A percentile compares a stretch with the other conserved stretches of the same genome.
Evolutionary conservation across 108 stramenopile species (phyloP).

Genomic region (Cyclotella baltica): DNA sequence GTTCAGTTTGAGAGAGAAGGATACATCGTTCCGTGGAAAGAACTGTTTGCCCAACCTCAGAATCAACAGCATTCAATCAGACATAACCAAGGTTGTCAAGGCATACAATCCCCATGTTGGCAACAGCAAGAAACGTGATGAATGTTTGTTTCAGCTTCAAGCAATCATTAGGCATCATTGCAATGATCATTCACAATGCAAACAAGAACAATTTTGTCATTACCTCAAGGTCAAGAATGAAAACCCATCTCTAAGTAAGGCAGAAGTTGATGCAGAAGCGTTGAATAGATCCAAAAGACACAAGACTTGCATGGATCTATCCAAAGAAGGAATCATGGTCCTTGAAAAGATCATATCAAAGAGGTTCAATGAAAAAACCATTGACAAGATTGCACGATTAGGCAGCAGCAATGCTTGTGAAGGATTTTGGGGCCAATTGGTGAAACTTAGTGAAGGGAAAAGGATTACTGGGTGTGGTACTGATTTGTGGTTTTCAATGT

Average conservation of each 20-base stretch:
- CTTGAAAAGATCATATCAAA: constrained; percentile 2
- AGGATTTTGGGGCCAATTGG: constrained; percentile 8
- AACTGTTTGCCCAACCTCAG: not conserved
- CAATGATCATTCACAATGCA: constrained; percentile 11
- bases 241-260: not conserved
- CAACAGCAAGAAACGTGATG: not conserved
- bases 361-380: constrained; percentile 10
- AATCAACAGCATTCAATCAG: constrained; percentile 9
- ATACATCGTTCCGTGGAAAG: constrained; percentile 14
- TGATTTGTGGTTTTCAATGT: constrained; percentile 8
- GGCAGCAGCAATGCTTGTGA: constrained; percentile 19
- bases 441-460: constrained; percentile 17
- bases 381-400: constrained; percentile 7
- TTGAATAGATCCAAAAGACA: constrained; percentile 6
- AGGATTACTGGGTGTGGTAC: constrained; percentile 12
- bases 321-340: not conserved
- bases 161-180: constrained; percentile 14
- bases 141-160: constrained; percentile 1
- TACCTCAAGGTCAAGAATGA: constrained; percentile 8
- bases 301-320: constrained; percentile 10
- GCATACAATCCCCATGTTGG: not conserved
- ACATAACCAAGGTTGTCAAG: not conserved
- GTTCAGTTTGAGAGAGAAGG: not conserved
- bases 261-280: not conserved
- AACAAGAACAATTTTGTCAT: not conserved